A percentile compares a stretch with the other conserved stretches of the same genome.
Conservation (phyloP, 1,139 yeast species). For the Taiozyma sp. region DNA sequence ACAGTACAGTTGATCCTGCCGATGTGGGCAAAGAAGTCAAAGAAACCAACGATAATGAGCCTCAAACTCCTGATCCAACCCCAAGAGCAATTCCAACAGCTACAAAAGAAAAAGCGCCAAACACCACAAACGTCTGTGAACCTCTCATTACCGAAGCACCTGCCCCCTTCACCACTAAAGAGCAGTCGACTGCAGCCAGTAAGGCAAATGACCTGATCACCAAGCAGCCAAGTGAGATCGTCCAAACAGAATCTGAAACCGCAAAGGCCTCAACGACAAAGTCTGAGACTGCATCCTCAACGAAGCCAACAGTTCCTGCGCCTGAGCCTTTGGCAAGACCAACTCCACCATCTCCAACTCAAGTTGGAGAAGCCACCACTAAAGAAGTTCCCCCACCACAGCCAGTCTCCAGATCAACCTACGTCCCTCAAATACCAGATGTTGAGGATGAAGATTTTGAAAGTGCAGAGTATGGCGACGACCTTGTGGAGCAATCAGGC, state of each 20-base stretch:
- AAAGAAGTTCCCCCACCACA: neutral
- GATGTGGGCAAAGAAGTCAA: neutral
- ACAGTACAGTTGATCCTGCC: slow-evolving; percentile 3
- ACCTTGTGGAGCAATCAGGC: neutral
- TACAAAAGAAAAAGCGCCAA: slow-evolving; percentile 1
- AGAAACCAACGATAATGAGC: slow-evolving; percentile 3
- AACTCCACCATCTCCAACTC: neutral
- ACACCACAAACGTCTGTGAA: slow-evolving; percentile 1
- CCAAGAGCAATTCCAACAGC: slow-evolving; percentile 8
- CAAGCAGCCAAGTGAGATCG: neutral
- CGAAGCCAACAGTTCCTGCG: neutral
- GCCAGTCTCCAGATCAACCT: neutral
- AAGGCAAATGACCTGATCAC: neutral
- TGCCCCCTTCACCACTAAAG: neutral
- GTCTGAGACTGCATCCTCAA: slow-evolving; percentile 2
- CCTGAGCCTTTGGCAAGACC: slow-evolving; percentile 1
- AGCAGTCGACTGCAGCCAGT: neutral
- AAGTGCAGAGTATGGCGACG: neutral
- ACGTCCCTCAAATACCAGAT: neutral
- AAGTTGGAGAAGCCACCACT: neutral
- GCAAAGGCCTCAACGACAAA: neutral
- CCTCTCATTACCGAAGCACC: neutral
- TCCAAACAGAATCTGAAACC: neutral
- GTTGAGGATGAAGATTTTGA: neutral
- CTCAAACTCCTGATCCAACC: slow-evolving; percentile 18